Conservation (phyloP, 768 basidiomycete species). For the Podaxis pistillaris region DNA sequence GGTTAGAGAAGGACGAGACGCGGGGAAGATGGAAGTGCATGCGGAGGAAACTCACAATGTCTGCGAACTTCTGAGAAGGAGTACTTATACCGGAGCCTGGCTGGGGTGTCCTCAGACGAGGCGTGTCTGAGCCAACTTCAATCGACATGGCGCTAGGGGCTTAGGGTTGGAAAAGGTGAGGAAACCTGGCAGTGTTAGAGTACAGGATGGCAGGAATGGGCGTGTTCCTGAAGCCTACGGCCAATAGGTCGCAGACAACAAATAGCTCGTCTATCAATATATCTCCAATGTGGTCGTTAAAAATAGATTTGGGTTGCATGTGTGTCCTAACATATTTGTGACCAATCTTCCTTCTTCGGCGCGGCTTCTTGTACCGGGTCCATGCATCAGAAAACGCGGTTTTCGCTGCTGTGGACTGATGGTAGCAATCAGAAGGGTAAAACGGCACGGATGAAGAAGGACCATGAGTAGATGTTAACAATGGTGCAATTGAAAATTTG, state of each 20-base stretch:
- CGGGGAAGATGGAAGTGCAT: constrained; percentile 51
- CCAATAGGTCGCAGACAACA: not conserved
- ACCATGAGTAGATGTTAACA: not conserved
- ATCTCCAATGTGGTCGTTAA: not conserved
- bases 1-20: constrained; percentile 41
- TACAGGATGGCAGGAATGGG: not conserved
- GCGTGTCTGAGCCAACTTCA: constrained; percentile 24
- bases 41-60: constrained; percentile 25
- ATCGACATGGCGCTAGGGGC: constrained; percentile 14
- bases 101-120: constrained; percentile 13
- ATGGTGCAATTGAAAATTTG: not conserved
- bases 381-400: not conserved
- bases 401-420: not conserved
- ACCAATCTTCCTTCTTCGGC: constrained; percentile 11
- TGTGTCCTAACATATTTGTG: not conserved
- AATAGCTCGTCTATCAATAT: not conserved
- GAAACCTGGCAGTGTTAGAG: constrained; percentile 6
- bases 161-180: constrained; percentile 6
- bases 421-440: not conserved
- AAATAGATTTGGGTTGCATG: not conserved
- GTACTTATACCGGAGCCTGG: constrained; percentile 27
- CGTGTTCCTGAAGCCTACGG: not conserved
- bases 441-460: not conserved
- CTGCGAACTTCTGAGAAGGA: constrained; percentile 24
- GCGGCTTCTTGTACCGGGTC: not conserved